A percentile compares a stretch with the other conserved stretches of the same genome.
Evolutionary conservation across 331 rosid species (phyloP).

Genomic region (Saraca asoca): DNA sequence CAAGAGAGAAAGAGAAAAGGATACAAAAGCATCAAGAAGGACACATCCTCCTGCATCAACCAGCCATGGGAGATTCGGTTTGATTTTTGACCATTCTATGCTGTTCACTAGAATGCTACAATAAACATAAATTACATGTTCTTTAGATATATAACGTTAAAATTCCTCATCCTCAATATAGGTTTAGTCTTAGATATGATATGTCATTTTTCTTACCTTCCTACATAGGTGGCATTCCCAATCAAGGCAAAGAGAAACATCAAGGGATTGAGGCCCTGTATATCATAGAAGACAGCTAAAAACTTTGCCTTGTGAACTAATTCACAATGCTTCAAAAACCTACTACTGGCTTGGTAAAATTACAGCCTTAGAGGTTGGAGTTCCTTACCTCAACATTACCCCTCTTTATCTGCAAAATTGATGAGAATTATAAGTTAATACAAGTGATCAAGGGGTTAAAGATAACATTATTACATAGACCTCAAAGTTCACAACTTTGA

Average conservation of each 20-base stretch:
- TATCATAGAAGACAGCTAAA: constrained; percentile 23
- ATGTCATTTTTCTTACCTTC: constrained; percentile 49
- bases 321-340: constrained; percentile 13
- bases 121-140: constrained; percentile 22
- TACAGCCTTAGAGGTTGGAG: constrained; percentile 26
- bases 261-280: constrained; percentile 82
- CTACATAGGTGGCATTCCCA: constrained; percentile 76
- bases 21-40: constrained; percentile 48
- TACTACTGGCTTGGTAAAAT: neutral
- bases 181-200: neutral
- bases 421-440: constrained; percentile 42
- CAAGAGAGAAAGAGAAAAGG: constrained; percentile 34
- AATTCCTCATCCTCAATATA: neutral
- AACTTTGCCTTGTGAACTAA: neutral
- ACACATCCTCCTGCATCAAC: constrained; percentile 80
- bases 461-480: no score
- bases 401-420: constrained; percentile 54
- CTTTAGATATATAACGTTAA: constrained; percentile 14
- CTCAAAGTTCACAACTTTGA: no score
- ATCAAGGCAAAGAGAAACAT: constrained; percentile 82
- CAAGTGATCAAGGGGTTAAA: constrained; percentile 12
- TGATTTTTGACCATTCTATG: constrained; percentile 62
- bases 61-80: constrained; percentile 83
- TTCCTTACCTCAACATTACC: constrained; percentile 61
- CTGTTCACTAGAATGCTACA: constrained; percentile 72